Base-by-base conservation (phyloP, 2,329 filamentous ascomycete species). In the Aspergillus latus region DNA sequence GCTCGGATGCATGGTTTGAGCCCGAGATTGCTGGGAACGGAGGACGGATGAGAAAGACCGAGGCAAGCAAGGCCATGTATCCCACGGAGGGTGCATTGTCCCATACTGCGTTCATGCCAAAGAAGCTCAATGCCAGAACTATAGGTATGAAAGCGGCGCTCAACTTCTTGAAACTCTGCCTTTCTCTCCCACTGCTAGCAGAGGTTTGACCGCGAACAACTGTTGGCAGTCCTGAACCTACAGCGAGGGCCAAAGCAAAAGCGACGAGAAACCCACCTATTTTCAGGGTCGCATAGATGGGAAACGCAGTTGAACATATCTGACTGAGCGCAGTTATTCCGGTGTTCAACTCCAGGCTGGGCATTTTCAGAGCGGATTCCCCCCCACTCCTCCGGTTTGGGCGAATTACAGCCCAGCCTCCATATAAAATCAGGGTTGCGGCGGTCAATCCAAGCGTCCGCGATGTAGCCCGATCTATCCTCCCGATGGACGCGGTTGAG, bases 261-360 rank as follows among this genome's bases (percentile, higher is more conserved):
- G 80, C 80, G n/a, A 80, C 78, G 52, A 80, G 72, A 55, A 79
- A 75, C 10, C 80, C 82, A 7, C 82, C 83, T 10, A 85, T 67
- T 55, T 83, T 78, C 59, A 83, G 73, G 0, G 80, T 69, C 7
- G 83, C 80, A 64, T 83, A 85, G 63, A 84, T 81, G 0, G 84
- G 84, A 30, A 86, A 64, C 2, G 75, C 69, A 21, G 82, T 65
- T 15, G 77, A 73, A 30, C 74, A 55, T n/a, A 74, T 64, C 49
- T 72, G 76, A 15, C 68, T 62, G 13, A 72, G 49, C 15, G 72
- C 66, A 13, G 56, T 59, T 11, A 60, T 59, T 5, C 47, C 62
- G 0, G 52, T 60, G 6, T 58, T 59, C 1, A 52, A 34, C 54
- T 58, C 63, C 4, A 68, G 16, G 21, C 51, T 59, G 10, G 66